A percentile compares a stretch with the other conserved stretches of the same genome.
These are phyloP conservation scores for Fusarium algeriense DNA, from an alignment of 2,329 filamentous ascomycete genomes.

Conservation along the genomic window DNA sequence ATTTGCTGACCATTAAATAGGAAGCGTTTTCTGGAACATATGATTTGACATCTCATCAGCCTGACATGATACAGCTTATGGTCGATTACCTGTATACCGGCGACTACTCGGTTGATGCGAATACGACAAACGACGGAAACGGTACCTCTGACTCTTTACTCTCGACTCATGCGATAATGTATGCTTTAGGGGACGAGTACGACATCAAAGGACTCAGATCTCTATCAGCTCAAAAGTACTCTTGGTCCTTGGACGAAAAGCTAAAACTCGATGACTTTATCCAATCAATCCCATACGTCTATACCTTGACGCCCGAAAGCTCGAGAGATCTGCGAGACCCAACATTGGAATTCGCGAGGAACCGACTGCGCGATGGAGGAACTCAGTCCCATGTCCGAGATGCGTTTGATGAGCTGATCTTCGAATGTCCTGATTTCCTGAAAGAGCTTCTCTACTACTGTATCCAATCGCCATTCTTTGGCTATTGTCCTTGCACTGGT, in stretches of 20 bases:
- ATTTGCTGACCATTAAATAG: neutral
- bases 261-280: conserved; percentile 9
- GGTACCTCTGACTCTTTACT: neutral
- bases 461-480: neutral
- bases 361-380: neutral
- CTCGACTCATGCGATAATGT: conserved; percentile 9
- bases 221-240: conserved; percentile 22
- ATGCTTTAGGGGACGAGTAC: conserved; percentile 30
- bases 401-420: neutral
- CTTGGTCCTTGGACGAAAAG: neutral
- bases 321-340: conserved; percentile 9
- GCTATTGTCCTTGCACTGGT: conserved; percentile 4
- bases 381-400: neutral
- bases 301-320: neutral
- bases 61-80: conserved; percentile 17
- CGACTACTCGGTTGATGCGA: neutral
- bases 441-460: conserved; percentile 18
- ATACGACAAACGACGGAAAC: accelerated
- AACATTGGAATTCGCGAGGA: neutral
- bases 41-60: conserved; percentile 4
- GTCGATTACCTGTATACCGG: conserved; percentile 36
- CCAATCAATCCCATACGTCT: conserved; percentile 11
- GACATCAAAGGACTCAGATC: conserved; percentile 14
- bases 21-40: conserved; percentile 25
- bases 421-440: conserved; percentile 12